These are phyloP conservation scores for Dentiscutata heterogama DNA, from an alignment of 371 early-diverging fungal species.

Conservation along the genomic window DNA sequence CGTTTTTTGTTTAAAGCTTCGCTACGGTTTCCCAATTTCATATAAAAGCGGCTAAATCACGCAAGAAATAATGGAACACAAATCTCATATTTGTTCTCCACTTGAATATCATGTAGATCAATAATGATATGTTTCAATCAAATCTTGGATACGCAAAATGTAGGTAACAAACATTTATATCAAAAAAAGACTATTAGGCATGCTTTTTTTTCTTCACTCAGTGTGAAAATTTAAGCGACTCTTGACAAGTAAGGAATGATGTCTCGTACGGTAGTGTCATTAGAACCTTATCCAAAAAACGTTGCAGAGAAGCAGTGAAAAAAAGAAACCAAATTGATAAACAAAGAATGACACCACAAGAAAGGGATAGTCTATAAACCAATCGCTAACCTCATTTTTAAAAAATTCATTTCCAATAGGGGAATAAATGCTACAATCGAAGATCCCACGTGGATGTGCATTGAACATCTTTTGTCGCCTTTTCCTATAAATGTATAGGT, in stretches of 20 bases:
- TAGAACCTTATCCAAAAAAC: not conserved
- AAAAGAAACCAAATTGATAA: not conserved
- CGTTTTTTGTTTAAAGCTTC: no score
- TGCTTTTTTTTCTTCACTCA: not conserved
- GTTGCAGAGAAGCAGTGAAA: not conserved
- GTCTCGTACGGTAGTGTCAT: not conserved
- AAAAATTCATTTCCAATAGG: not conserved
- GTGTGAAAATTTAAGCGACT: not conserved
- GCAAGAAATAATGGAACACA: no score
- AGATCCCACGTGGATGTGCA: constrained; percentile 30
- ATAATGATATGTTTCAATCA: not conserved
- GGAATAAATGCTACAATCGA: constrained; percentile 10
- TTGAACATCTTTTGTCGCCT: constrained; percentile 11
- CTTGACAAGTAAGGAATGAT: no score
- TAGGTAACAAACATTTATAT: not conserved
- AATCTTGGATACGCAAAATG: not conserved
- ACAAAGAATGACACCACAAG: not conserved
- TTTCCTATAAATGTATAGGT: not conserved
- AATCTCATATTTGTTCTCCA: no score
- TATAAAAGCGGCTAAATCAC: no score
- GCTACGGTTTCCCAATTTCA: no score
- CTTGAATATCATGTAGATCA: constrained; percentile 1
- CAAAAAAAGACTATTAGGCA: not conserved
- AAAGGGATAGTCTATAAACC: no score
- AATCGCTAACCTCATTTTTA: no score